Conservation (phyloP, 2,329 filamentous ascomycete species). For the Fusarium compactum region DNA sequence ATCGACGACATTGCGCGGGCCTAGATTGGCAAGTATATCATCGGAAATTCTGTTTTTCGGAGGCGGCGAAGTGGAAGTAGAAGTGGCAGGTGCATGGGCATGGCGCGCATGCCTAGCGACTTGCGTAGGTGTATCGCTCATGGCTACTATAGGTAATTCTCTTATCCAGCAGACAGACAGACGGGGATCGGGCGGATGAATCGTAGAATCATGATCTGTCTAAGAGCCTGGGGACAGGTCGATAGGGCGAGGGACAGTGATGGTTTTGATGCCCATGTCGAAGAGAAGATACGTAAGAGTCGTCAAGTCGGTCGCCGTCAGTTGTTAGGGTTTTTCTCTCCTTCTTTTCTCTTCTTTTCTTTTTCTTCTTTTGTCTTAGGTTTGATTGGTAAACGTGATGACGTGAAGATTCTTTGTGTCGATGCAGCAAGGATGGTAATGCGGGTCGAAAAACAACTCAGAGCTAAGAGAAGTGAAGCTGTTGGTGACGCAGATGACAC, state of each 20-base stretch:
- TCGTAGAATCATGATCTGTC: constrained; percentile 47
- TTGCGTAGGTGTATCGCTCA: constrained; percentile 51
- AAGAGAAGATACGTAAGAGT: constrained; percentile 42
- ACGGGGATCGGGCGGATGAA: constrained; percentile 32
- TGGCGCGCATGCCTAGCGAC: constrained; percentile 52
- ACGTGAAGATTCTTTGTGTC: constrained; percentile 25
- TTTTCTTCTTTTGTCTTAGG: constrained; percentile 1
- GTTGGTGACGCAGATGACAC: constrained; percentile 4
- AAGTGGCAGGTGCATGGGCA: constrained; percentile 5
- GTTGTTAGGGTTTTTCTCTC: constrained; percentile 10
- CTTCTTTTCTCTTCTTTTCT: neutral
- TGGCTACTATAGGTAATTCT: constrained; percentile 38
- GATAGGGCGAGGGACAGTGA: constrained; percentile 38
- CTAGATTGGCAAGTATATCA: constrained; percentile 71
- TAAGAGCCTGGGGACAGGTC: constrained; percentile 47
- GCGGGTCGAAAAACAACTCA: constrained; percentile 8
- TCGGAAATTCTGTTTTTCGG: constrained; percentile 61
- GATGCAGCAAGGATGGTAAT: constrained; percentile 14
- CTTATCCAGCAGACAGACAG: constrained; percentile 35
- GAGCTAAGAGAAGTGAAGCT: constrained; percentile 20
- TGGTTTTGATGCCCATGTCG: constrained; percentile 48
- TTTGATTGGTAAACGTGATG: constrained; percentile 14
- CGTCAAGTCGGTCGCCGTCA: constrained; percentile 27
- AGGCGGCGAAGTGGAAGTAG: constrained; percentile 57
- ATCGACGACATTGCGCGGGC: constrained; percentile 70